These are phyloP conservation scores for Septoria linicola DNA, from an alignment of 2,329 filamentous ascomycete species.

Conservation along the genomic window DNA sequence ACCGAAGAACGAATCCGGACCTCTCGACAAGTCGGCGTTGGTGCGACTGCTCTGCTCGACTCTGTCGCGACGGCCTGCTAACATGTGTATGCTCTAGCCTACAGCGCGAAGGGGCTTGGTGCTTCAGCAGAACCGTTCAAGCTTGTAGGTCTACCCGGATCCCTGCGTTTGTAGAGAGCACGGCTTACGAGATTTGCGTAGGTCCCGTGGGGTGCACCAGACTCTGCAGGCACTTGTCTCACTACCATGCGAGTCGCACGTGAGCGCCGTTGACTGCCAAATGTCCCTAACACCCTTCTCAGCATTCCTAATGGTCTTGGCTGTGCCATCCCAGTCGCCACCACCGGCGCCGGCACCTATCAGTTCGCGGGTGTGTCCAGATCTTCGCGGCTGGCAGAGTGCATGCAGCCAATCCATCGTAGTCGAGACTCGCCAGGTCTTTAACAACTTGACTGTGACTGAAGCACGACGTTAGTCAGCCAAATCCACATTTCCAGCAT, in stretches of 20 bases:
- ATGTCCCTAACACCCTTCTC: too few species aligned
- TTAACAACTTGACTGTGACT: conserved; percentile 13
- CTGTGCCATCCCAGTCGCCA: conserved; percentile 21
- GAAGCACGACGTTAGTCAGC: too few species aligned
- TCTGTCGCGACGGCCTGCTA: too few species aligned
- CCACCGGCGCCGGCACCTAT: conserved; percentile 21
- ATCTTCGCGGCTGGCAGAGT: not conserved
- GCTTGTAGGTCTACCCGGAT: not conserved
- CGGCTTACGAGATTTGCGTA: not conserved
- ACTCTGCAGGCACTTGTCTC: conserved; percentile 13
- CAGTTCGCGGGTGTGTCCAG: conserved; percentile 13
- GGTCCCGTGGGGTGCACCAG: conserved; percentile 21
- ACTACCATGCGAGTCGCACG: conserved; percentile 17
- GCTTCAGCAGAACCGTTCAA: conserved; percentile 11
- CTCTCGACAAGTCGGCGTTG: too few species aligned
- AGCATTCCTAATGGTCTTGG: conserved; percentile 20
- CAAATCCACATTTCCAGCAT: too few species aligned
- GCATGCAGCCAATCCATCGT: not conserved
- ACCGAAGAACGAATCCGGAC: too few species aligned
- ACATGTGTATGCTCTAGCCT: conserved; percentile 7
- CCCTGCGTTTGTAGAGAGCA: too few species aligned
- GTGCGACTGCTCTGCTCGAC: too few species aligned
- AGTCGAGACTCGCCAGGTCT: conserved; percentile 22
- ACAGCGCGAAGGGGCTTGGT: conserved; percentile 12
- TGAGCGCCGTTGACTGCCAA: too few species aligned